These are phyloP conservation scores for Saccharata proteae DNA, from an alignment of 2,329 filamentous ascomycete species.

Conservation along the genomic window DNA sequence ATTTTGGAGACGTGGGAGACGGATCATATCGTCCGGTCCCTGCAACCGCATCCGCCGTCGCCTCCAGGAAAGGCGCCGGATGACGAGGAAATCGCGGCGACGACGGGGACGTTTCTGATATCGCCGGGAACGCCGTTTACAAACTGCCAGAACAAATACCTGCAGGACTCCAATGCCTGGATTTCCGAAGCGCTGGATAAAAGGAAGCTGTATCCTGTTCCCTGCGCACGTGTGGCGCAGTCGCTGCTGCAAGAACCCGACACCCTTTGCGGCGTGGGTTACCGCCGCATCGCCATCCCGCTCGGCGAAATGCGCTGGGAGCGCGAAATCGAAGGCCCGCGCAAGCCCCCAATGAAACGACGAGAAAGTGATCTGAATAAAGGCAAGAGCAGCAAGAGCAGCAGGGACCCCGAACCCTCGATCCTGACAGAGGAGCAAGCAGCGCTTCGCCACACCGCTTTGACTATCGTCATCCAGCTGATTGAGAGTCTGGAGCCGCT, in stretches of 20 bases:
- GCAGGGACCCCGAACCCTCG: no score
- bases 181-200: slow-evolving; percentile 61
- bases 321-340: slow-evolving; percentile 44
- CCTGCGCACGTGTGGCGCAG: slow-evolving; percentile 67
- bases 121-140: slow-evolving; percentile 73
- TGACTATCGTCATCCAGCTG: slow-evolving; percentile 68
- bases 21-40: slow-evolving; percentile 70
- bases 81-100: slow-evolving; percentile 51
- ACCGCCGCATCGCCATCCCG: slow-evolving; percentile 73
- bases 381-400: slow-evolving; percentile 21
- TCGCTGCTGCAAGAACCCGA: slow-evolving; percentile 72
- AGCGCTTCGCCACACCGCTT: slow-evolving; percentile 65
- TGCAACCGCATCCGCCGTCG: slow-evolving; percentile 63
- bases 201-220: slow-evolving; percentile 58
- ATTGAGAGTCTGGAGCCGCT: slow-evolving; percentile 78
- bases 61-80: slow-evolving; percentile 45
- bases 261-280: slow-evolving; percentile 54
- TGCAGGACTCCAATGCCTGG: slow-evolving; percentile 78
- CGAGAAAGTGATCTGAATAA: slow-evolving; percentile 39
- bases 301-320: slow-evolving; percentile 81
- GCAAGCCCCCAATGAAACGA: slow-evolving; percentile 30
- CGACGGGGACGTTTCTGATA: slow-evolving; percentile 70
- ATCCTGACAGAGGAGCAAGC: slow-evolving; percentile 55
- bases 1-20: slow-evolving; percentile 82
- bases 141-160: slow-evolving; percentile 65